Conservation (phyloP, 495 filamentous ascomycete species). For the Xylaria sp. region DNA sequence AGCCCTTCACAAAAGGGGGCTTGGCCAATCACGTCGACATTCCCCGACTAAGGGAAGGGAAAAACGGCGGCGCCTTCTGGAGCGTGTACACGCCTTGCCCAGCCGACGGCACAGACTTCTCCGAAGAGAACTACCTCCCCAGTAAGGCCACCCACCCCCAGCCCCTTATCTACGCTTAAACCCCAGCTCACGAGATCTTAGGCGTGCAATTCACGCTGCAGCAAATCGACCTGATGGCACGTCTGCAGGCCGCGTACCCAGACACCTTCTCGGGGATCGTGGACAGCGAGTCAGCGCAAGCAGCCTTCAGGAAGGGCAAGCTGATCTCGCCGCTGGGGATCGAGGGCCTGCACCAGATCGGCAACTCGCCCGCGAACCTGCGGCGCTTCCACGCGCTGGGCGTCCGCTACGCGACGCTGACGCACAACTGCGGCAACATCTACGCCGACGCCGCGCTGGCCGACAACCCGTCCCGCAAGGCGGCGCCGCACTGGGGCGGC, state of each 20-base stretch:
- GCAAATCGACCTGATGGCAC: constrained; percentile 81
- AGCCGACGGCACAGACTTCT: constrained; percentile 71
- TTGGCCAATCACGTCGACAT: constrained; percentile 80
- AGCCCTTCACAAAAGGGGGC: constrained; percentile 70
- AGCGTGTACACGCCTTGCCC: constrained; percentile 85
- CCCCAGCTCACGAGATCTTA: constrained; percentile 5
- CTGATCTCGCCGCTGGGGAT: constrained; percentile 76
- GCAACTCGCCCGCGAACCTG: constrained; percentile 80
- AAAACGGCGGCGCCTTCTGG: constrained; percentile 86
- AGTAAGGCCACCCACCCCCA: constrained; percentile 36
- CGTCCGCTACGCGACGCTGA: constrained; percentile 90
- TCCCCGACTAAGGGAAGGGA: constrained; percentile 64
- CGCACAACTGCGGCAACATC: constrained; percentile 91
- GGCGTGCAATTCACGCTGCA: constrained; percentile 73
- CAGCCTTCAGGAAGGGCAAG: constrained; percentile 64
- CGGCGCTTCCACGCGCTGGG: constrained; percentile 77
- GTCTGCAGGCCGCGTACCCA: constrained; percentile 73
- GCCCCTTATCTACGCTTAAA: neutral
- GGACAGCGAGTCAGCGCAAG: constrained; percentile 63
- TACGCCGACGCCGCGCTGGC: constrained; percentile 84
- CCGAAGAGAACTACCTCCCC: constrained; percentile 69
- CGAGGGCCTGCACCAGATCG: constrained; percentile 95
- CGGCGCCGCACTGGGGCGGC: constrained; percentile 64
- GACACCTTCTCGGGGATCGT: constrained; percentile 68
- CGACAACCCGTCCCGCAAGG: constrained; percentile 52